Percentiles rank a stretch among this genome's conserved stretches.
Conservation (phyloP, 371 early-diverging fungal species). For the Mucor circinelloides region DNA sequence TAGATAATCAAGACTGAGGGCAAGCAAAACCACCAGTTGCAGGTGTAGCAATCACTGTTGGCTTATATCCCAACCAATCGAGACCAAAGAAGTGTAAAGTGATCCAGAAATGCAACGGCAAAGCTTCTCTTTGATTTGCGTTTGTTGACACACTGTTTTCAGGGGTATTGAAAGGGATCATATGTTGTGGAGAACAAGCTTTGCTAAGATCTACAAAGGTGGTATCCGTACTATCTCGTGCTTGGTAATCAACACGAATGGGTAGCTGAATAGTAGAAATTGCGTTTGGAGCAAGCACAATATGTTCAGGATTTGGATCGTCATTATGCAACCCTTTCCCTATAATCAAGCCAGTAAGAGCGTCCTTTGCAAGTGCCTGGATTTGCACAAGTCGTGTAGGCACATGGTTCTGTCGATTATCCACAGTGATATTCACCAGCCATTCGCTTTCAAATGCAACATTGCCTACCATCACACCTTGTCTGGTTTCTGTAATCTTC, state of each 20-base stretch:
- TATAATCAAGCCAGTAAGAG: slow-evolving; percentile 42
- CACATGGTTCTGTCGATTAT: slow-evolving; percentile 43
- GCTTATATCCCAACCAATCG: slow-evolving; percentile 44
- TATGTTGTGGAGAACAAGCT: slow-evolving; percentile 34
- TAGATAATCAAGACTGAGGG: slow-evolving; percentile 25
- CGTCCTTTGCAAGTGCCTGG: slow-evolving; percentile 41
- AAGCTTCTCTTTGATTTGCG: slow-evolving; percentile 22
- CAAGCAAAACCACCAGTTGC: slow-evolving; percentile 51
- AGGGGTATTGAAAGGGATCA: slow-evolving; percentile 4
- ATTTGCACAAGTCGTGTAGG: slow-evolving; percentile 36
- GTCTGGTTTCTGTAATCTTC: slow-evolving; percentile 38
- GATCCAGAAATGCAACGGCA: slow-evolving; percentile 49
- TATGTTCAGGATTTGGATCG: slow-evolving; percentile 21
- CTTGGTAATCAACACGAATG: slow-evolving; percentile 41
- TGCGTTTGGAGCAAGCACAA: slow-evolving; percentile 27
- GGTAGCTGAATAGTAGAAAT: slow-evolving; percentile 44
- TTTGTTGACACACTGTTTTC: not conserved
- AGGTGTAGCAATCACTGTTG: slow-evolving; percentile 45
- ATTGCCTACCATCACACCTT: slow-evolving; percentile 45
- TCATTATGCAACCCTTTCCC: slow-evolving; percentile 37
- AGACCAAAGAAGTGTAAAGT: slow-evolving; percentile 43
- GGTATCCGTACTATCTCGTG: slow-evolving; percentile 44
- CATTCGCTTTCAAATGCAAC: slow-evolving; percentile 49
- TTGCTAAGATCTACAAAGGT: slow-evolving; percentile 37
- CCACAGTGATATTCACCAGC: slow-evolving; percentile 48